Evolutionary conservation across 805 yeast genomes (phyloP).

Genomic region (Metschnikowia continentalis): DNA sequence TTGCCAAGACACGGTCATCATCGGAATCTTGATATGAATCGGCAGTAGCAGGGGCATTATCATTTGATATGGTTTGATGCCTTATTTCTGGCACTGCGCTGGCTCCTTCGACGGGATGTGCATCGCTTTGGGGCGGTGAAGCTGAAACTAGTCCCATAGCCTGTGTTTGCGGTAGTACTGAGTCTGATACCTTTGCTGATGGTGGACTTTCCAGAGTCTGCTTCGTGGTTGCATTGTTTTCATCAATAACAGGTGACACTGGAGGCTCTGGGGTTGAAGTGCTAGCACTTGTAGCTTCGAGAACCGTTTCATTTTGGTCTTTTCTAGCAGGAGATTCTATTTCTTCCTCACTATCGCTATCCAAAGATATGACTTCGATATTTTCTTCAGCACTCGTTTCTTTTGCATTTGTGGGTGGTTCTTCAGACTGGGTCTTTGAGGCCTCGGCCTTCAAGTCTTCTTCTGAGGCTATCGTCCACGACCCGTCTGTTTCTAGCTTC

Average conservation of each 20-base stretch:
- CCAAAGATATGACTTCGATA: conserved; percentile 46
- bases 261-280: background rate
- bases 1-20: conserved; percentile 3
- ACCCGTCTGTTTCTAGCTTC: conserved; percentile 65
- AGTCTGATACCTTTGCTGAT: too few species aligned
- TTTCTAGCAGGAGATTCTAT: background rate
- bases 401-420: background rate
- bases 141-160: background rate
- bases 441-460: conserved; percentile 11
- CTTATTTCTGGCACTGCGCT: background rate
- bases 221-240: background rate
- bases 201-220: background rate
- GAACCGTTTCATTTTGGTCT: background rate
- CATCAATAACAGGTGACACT: background rate
- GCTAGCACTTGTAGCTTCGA: background rate
- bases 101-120: background rate
- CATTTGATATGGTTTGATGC: background rate
- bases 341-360: conserved; percentile 47
- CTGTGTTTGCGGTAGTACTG: background rate
- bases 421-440: background rate
- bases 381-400: conserved; percentile 15
- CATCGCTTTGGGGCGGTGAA: background rate
- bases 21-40: conserved; percentile 1
- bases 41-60: background rate
- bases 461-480: conserved; percentile 48